Percentiles rank a stretch among this genome's conserved stretches.
Conservation (phyloP, 176 grass and related monocot genomes). For the Bothriochloa decipiens region DNA sequence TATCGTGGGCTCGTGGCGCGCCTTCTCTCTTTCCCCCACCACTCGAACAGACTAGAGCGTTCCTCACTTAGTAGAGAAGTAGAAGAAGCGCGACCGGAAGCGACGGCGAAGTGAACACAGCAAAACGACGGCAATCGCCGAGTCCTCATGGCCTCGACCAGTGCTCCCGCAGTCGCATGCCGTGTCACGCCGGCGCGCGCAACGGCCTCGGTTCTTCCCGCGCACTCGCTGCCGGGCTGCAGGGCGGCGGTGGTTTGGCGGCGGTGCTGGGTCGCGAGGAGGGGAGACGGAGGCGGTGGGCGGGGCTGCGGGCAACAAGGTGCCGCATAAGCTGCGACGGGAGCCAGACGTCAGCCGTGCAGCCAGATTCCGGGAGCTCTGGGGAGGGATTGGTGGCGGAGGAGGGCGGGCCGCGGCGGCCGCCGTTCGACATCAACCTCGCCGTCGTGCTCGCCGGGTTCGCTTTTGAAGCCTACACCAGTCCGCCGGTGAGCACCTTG, state of each 20-base stretch:
- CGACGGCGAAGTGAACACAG: background rate
- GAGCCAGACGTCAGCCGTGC: constrained; percentile 31
- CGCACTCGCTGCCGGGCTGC: constrained; percentile 8
- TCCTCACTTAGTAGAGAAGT: too few species aligned
- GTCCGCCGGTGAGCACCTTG: constrained; percentile 63
- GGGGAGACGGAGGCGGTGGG: constrained; percentile 40
- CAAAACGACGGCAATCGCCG: background rate
- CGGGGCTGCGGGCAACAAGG: constrained; percentile 35
- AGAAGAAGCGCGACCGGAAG: background rate
- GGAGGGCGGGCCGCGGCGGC: constrained; percentile 48
- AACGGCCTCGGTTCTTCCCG: background rate
- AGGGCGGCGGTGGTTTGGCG: constrained; percentile 13
- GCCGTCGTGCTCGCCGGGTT: constrained; percentile 89
- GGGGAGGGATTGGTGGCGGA: background rate
- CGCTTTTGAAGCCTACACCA: constrained; percentile 87
- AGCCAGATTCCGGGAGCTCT: constrained; percentile 22
- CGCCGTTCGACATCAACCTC: constrained; percentile 83
- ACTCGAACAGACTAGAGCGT: constrained; percentile 5
- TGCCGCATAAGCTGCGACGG: constrained; percentile 8
- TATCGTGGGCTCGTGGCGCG: constrained; percentile 26
- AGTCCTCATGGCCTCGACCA: constrained; percentile 26
- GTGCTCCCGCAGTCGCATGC: constrained; percentile 26
- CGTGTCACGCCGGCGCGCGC: constrained; percentile 23
- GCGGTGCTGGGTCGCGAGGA: constrained; percentile 43
- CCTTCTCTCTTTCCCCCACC: constrained; percentile 26